Conservation (phyloP, 1,284 basidiomycete species). For the Heterobasidion occidentale region DNA sequence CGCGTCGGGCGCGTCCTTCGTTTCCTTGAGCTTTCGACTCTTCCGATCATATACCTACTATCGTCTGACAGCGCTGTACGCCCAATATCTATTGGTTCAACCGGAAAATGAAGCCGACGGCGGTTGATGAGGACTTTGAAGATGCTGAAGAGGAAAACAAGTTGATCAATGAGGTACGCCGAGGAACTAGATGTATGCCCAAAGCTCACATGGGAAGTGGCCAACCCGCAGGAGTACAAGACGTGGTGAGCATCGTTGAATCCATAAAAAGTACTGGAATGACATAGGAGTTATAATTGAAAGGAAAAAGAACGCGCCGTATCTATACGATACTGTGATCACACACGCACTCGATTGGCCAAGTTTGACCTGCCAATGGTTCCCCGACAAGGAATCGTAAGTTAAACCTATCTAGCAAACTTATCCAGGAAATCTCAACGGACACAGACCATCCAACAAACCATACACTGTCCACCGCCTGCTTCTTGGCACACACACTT, state of each 20-base stretch:
- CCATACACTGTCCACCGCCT: constrained; percentile 91
- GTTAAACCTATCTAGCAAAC: constrained; percentile 20
- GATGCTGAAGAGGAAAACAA: constrained; percentile 88
- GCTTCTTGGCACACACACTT: constrained; percentile 96
- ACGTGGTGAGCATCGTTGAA: constrained; percentile 46
- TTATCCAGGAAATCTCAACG: not conserved
- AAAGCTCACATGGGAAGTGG: not conserved
- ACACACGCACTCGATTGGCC: constrained; percentile 99
- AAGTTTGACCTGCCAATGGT: constrained; percentile 97
- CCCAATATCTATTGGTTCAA: no score
- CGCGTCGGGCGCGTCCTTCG: not conserved
- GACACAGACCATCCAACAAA: constrained; percentile 70
- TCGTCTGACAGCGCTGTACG: no score
- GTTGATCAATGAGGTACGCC: constrained; percentile 78
- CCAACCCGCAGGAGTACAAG: constrained; percentile 62
- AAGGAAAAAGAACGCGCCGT: constrained; percentile 97
- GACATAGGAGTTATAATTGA: constrained; percentile 2
- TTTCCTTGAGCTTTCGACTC: no score
- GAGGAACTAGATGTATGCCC: not conserved
- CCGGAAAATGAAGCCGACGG: constrained; percentile 45
- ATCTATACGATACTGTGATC: constrained; percentile 95
- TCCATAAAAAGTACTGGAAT: constrained; percentile 3
- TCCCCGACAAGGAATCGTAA: constrained; percentile 92
- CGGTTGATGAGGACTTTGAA: constrained; percentile 61
- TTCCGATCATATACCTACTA: no score